A percentile compares a stretch with the other conserved stretches of the same genome.
These are phyloP conservation scores for Macrolepiota fuliginosa DNA, from an alignment of 768 basidiomycete genomes.

Conservation along the genomic window DNA sequence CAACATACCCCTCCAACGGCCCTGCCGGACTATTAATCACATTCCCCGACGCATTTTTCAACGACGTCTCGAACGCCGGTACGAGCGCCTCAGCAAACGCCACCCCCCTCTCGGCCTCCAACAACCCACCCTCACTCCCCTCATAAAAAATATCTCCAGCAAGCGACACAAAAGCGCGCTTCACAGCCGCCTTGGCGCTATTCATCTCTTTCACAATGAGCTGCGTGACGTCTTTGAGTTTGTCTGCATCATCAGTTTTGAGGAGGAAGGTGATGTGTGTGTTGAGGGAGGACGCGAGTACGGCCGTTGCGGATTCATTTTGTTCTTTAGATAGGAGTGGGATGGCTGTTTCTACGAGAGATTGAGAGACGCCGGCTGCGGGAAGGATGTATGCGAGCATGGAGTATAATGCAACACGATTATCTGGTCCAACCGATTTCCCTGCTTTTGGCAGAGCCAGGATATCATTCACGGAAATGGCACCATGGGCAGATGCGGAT, in stretches of 20 bases:
- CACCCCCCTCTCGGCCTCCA: conserved; percentile 40
- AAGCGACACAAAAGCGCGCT: conserved; percentile 61
- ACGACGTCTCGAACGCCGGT: conserved; percentile 62
- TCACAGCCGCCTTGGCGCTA: conserved; percentile 54
- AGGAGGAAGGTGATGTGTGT: conserved; percentile 61
- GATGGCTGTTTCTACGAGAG: conserved; percentile 43
- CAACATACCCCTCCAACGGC: conserved; percentile 84
- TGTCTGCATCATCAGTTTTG: conserved; percentile 32
- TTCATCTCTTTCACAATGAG: conserved; percentile 72
- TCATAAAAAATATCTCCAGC: conserved; percentile 59
- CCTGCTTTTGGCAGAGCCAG: conserved; percentile 74
- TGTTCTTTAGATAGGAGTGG: conserved; percentile 68
- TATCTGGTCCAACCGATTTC: conserved; percentile 87
- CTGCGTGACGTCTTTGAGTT: conserved; percentile 36
- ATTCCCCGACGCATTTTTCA: conserved; percentile 65
- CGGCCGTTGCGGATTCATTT: conserved; percentile 60
- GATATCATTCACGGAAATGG: conserved; percentile 56
- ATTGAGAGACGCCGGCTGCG: conserved; percentile 35
- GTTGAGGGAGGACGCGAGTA: conserved; percentile 53
- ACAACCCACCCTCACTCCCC: conserved; percentile 35
- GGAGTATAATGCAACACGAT: conserved; percentile 75
- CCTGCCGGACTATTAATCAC: conserved; percentile 58
- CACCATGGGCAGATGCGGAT: background rate
- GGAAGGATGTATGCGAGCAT: conserved; percentile 64
- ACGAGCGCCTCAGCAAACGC: conserved; percentile 54